Percentiles rank a stretch among this genome's conserved stretches.
Evolutionary conservation across 441 rosid species (phyloP).

Genomic region (California macrophylla): DNA sequence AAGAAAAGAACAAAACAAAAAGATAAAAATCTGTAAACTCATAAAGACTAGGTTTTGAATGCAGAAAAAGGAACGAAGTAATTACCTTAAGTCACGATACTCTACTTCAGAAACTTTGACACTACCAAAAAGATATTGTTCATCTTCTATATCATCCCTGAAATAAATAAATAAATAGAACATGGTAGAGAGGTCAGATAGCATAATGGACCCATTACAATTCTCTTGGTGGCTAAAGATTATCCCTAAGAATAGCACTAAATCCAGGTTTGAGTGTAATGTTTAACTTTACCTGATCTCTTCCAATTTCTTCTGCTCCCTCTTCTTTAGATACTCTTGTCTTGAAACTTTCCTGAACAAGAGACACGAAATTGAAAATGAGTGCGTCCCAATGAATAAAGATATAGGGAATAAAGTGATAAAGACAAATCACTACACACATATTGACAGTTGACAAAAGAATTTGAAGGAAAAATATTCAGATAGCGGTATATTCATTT

Average conservation of each 20-base stretch:
- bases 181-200: constrained; percentile 10
- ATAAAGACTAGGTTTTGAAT: background rate
- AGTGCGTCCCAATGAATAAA: background rate
- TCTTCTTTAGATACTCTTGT: constrained; percentile 68
- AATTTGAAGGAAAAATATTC: background rate
- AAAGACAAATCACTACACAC: background rate
- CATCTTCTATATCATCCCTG: constrained; percentile 62
- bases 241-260: constrained; percentile 6
- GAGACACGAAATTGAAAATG: constrained; percentile 14
- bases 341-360: constrained; percentile 73
- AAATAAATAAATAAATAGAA: constrained; percentile 16
- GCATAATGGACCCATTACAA: background rate
- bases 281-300: constrained; percentile 48
- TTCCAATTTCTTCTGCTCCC: constrained; percentile 72
- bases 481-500: background rate
- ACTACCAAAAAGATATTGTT: constrained; percentile 62
- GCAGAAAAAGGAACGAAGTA: constrained; percentile 10
- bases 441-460: background rate
- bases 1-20: background rate
- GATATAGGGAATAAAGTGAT: background rate
- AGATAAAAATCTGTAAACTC: background rate
- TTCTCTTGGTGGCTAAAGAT: constrained; percentile 2
- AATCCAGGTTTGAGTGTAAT: background rate
- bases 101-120: constrained; percentile 73
- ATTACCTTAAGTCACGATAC: constrained; percentile 50